Evolutionary conservation across 768 basidiomycete species (phyloP), one percentile per base, ranked within the genome.

Genomic region (Termitomyces sp.): DNA sequence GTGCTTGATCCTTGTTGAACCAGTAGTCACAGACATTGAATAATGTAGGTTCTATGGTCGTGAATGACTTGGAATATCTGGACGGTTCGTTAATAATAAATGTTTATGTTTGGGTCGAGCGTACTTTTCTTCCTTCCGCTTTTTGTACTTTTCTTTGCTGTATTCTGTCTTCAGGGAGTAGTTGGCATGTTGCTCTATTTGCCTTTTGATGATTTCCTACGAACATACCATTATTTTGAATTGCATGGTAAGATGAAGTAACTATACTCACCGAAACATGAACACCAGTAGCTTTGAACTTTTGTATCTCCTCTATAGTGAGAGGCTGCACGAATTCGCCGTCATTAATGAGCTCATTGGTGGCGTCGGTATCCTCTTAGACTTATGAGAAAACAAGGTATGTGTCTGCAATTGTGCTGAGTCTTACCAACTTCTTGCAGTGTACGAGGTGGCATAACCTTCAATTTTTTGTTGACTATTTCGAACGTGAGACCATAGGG

Each of bases 91-190:
- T 39, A 48, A 43, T n/a, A 6, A 34, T 33, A 30, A 22, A 58
- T 26, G 42, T 12, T 36, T 46, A 30, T 40, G 12, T 42, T 20
- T 46, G 40, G 37, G 27, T 16, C 16, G 4, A 16, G 70, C 87
- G 63, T 68, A 96, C 95, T 98, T 99, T 56, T 92, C 94, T 74
- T 95, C 93, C 72, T 99, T 99, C 39, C 93, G 82, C 71, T 95
- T 96, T 71, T 85, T 89, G 74, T 98, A 99, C 70, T 99, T 99
- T 67, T 98, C 95, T 73, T 99, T 98, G 73, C 92, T 95, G 72
- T 95, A 98, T 72, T 96, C 97, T 1, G 95, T 98, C 74, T 98
- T 98, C 49, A 98, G 77, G 12, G 87, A 86, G 70, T 91, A 99
- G 65, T 92, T 91, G 32, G 91, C 88, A 66, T 98, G 96, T 66